These are phyloP conservation scores for Daldinia bambusicola DNA, from an alignment of 495 filamentous ascomycete genomes.

Conservation along the genomic window DNA sequence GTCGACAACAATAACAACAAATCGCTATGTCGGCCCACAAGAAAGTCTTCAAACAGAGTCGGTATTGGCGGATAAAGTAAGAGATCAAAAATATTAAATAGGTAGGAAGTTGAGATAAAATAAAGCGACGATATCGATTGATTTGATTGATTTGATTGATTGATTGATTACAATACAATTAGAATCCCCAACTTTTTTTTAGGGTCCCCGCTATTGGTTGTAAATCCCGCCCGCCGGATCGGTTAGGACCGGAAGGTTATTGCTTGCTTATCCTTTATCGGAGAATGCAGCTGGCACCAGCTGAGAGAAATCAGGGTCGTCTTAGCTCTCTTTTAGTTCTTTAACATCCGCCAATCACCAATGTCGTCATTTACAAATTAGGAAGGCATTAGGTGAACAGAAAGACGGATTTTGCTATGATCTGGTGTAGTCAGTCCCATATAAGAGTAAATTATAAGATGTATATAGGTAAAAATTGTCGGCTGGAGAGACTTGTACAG, in stretches of 20 bases:
- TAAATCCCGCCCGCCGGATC: neutral
- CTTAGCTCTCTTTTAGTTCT: neutral
- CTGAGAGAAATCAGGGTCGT: neutral
- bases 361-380: slow-evolving; percentile 16
- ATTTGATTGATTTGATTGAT: too few relatives aligned
- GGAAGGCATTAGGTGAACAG: slow-evolving; percentile 19
- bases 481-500: too few relatives aligned
- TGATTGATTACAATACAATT: too few relatives aligned
- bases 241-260: slow-evolving; percentile 33
- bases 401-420: too few relatives aligned
- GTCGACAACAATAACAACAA: neutral
- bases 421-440: too few relatives aligned
- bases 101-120: slow-evolving; percentile 14
- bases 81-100: neutral
- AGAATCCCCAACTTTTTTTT: slow-evolving; percentile 32
- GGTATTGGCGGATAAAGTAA: neutral
- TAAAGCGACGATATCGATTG: slow-evolving; percentile 11
- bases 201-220: slow-evolving; percentile 32
- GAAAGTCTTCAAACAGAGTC: neutral
- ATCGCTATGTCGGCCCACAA: neutral
- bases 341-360: slow-evolving; percentile 23
- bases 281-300: neutral
- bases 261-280: slow-evolving; percentile 1
- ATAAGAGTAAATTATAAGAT: too few relatives aligned
- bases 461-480: neutral